phyloP scores from a whole-genome alignment of 1,139 yeast genomes.

The Suhomyces yuchorum region DNA sequence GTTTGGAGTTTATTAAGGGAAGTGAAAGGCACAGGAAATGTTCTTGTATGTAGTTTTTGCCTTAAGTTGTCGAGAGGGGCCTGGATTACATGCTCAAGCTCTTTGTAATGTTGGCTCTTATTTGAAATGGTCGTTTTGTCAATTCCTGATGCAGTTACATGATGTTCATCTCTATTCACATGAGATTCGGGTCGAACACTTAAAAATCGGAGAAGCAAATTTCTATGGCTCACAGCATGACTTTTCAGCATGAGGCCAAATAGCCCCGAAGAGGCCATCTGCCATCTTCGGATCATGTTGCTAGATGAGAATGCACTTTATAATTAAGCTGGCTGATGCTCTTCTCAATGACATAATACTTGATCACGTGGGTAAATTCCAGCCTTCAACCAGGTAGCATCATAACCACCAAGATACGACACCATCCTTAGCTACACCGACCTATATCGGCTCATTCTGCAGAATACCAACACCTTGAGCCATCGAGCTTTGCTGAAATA shows the following conservation, averaged over 20 bases:
- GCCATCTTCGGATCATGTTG: neutral
- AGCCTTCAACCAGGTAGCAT: slow-evolving; percentile 1
- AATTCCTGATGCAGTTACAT: neutral
- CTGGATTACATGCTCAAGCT: slow-evolving; percentile 1
- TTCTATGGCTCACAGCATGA: neutral
- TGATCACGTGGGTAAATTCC: slow-evolving; percentile 5
- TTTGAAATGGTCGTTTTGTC: neutral
- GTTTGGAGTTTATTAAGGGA: slow-evolving; percentile 13
- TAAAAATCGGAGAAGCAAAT: neutral
- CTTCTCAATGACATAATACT: slow-evolving; percentile 1
- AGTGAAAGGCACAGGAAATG: slow-evolving; percentile 12
- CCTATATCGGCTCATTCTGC: neutral
- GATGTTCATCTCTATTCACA: neutral
- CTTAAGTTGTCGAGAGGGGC: slow-evolving; percentile 2
- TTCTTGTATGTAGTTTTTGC: slow-evolving; percentile 1
- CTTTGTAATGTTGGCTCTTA: neutral
- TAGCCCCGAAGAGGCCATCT: neutral
- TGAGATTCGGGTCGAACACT: neutral
- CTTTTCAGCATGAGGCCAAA: neutral
- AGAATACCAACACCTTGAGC: neutral
- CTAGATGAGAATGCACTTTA: no score
- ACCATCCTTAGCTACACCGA: neutral
- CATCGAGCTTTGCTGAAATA: neutral
- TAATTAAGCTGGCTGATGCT: neutral
- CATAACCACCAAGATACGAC: slow-evolving; percentile 3